These are phyloP conservation scores for Yamadazyma sp. DNA, from an alignment of 1,139 yeast species.

Conservation along the genomic window DNA sequence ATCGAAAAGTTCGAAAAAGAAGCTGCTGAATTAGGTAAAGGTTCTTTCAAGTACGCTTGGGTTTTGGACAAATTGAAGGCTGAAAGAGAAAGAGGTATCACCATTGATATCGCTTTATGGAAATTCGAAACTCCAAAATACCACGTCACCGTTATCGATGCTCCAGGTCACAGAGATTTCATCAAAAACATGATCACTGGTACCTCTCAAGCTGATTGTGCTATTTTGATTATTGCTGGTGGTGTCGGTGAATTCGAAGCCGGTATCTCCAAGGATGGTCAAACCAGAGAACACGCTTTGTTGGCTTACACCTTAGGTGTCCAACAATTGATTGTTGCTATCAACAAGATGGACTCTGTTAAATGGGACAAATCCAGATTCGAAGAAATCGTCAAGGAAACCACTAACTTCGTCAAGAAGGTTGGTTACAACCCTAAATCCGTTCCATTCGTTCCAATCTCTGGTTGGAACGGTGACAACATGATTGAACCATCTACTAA, in stretches of 20 bases:
- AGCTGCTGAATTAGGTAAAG: conserved; percentile 97
- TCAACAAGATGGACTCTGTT: conserved; percentile 93
- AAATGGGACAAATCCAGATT: conserved; percentile 81
- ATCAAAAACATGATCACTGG: conserved; percentile 94
- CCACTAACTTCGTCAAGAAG: conserved; percentile 87
- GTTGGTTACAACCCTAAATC: conserved; percentile 92
- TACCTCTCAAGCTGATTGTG: conserved; percentile 70
- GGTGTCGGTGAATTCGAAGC: conserved; percentile 96
- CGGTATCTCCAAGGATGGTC: conserved; percentile 92
- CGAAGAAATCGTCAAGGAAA: conserved; percentile 78
- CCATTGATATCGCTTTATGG: conserved; percentile 93
- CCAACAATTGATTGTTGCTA: conserved; percentile 70
- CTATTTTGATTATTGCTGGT: conserved; percentile 86
- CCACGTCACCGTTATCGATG: conserved; percentile 90
- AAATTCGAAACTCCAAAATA: conserved; percentile 94
- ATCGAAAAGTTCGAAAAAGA: too few relatives aligned
- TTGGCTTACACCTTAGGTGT: conserved; percentile 91
- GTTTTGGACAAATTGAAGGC: conserved; percentile 94
- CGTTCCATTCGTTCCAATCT: conserved; percentile 89
- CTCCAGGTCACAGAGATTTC: conserved; percentile 98
- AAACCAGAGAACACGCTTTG: conserved; percentile 92
- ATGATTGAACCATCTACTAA: conserved; percentile 80
- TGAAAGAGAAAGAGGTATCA: conserved; percentile 97
- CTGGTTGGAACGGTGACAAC: conserved; percentile 96
- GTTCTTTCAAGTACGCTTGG: conserved; percentile 99